These are phyloP conservation scores for Globisporangium cystogenes DNA, from an alignment of 352 stramenopile genomes.

Conservation along the genomic window DNA sequence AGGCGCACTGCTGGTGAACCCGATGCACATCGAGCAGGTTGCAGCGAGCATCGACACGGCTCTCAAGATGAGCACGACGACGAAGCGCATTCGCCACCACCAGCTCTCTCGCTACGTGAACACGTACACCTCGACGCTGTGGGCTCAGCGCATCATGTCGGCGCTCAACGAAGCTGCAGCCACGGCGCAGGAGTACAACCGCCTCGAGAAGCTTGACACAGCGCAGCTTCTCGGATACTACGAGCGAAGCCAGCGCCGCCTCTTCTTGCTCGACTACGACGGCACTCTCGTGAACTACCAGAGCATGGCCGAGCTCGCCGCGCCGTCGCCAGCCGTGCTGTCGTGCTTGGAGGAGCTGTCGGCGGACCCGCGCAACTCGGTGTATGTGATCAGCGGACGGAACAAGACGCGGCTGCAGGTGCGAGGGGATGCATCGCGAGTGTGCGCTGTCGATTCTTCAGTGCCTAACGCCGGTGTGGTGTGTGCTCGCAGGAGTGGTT, in stretches of 20 bases:
- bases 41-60: slow-evolving; percentile 79
- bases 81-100: slow-evolving; percentile 84
- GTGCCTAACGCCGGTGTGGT: neutral
- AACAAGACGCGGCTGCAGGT: slow-evolving; percentile 68
- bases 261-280: slow-evolving; percentile 86
- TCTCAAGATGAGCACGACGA: slow-evolving; percentile 82
- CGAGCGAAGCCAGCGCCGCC: slow-evolving; percentile 68
- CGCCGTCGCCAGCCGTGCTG: slow-evolving; percentile 46
- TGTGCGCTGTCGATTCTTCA: neutral
- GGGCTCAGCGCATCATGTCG: slow-evolving; percentile 81
- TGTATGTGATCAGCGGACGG: slow-evolving; percentile 83
- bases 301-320: slow-evolving; percentile 67
- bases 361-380: slow-evolving; percentile 67
- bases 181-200: slow-evolving; percentile 80
- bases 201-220: slow-evolving; percentile 81
- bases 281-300: slow-evolving; percentile 79
- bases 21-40: slow-evolving; percentile 87
- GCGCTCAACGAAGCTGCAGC: slow-evolving; percentile 70
- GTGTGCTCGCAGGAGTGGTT: slow-evolving; percentile 62
- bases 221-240: slow-evolving; percentile 80
- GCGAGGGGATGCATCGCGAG: neutral
- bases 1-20: slow-evolving; percentile 85
- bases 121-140: slow-evolving; percentile 86
- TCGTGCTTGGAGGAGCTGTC: slow-evolving; percentile 65
- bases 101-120: slow-evolving; percentile 85